Evolutionary conservation across 2,329 filamentous ascomycete species (phyloP).

Genomic region (Exophiala viscosa): DNA sequence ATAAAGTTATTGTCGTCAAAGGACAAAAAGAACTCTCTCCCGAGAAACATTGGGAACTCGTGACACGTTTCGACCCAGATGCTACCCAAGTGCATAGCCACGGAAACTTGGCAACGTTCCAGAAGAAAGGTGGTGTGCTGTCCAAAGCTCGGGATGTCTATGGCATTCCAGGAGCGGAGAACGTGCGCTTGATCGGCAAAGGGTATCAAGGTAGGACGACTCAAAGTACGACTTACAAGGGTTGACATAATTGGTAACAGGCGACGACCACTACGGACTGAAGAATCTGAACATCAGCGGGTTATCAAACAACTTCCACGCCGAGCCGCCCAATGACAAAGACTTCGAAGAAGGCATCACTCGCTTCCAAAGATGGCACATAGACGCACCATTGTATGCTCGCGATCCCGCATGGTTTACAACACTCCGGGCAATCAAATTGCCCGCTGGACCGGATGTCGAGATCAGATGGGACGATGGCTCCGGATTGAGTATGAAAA

Average conservation of each 20-base stretch:
- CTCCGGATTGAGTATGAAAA: conserved; percentile 41
- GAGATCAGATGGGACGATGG: conserved; percentile 45
- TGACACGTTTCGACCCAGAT: conserved; percentile 42
- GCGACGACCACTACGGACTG: conserved; percentile 43
- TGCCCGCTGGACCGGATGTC: conserved; percentile 36
- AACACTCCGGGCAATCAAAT: conserved; percentile 40
- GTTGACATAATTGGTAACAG: no score
- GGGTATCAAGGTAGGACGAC: conserved; percentile 46
- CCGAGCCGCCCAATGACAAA: conserved; percentile 31
- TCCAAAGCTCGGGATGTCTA: conserved; percentile 35
- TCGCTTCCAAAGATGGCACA: conserved; percentile 48
- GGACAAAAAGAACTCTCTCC: conserved; percentile 42
- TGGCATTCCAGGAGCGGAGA: conserved; percentile 43
- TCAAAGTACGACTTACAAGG: no score
- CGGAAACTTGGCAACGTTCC: conserved; percentile 41
- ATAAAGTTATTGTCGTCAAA: conserved; percentile 45
- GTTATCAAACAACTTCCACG: conserved; percentile 40
- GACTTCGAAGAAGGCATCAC: conserved; percentile 42
- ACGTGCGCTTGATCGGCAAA: conserved; percentile 46
- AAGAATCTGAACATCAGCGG: conserved; percentile 35
- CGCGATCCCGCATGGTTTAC: conserved; percentile 44
- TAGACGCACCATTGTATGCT: conserved; percentile 45
- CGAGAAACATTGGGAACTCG: conserved; percentile 46
- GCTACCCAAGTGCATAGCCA: conserved; percentile 43
- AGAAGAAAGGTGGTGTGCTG: conserved; percentile 40